These are phyloP conservation scores for Lipomyces mesembrius DNA, from an alignment of 805 yeast species.

Conservation along the genomic window DNA sequence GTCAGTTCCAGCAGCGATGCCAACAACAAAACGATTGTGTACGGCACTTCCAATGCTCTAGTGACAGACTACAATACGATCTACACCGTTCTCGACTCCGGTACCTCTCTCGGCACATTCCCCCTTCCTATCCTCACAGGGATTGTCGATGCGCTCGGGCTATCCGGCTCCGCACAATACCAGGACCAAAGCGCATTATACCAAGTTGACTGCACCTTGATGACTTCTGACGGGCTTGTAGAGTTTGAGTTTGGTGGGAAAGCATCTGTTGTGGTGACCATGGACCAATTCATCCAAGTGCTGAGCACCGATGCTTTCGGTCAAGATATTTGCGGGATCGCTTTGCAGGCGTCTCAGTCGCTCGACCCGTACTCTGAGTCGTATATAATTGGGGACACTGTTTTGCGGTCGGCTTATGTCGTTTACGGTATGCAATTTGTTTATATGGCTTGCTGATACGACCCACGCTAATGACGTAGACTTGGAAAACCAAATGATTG, in stretches of 20 bases:
- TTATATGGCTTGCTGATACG: conserved; percentile 45
- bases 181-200: conserved; percentile 49
- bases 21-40: background rate
- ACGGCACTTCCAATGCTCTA: background rate
- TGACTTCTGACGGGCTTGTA: conserved; percentile 40
- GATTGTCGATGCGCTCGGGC: conserved; percentile 47
- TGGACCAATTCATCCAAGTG: background rate
- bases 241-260: conserved; percentile 57
- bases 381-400: conserved; percentile 57
- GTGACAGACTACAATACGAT: background rate
- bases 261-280: conserved; percentile 53
- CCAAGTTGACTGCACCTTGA: conserved; percentile 46
- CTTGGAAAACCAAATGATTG: conserved; percentile 58
- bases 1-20: conserved; percentile 8
- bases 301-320: conserved; percentile 30
- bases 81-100: conserved; percentile 58
- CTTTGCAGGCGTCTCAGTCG: conserved; percentile 39
- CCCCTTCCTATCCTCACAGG: conserved; percentile 49
- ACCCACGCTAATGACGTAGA: background rate
- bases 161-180: conserved; percentile 44
- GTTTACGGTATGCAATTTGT: conserved; percentile 52
- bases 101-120: conserved; percentile 56
- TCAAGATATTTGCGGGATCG: conserved; percentile 36
- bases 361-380: conserved; percentile 7
- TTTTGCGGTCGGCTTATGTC: conserved; percentile 57